These are phyloP conservation scores for Hypoxylon sp. DNA, from an alignment of 2,329 filamentous ascomycete genomes.

Conservation along the genomic window DNA sequence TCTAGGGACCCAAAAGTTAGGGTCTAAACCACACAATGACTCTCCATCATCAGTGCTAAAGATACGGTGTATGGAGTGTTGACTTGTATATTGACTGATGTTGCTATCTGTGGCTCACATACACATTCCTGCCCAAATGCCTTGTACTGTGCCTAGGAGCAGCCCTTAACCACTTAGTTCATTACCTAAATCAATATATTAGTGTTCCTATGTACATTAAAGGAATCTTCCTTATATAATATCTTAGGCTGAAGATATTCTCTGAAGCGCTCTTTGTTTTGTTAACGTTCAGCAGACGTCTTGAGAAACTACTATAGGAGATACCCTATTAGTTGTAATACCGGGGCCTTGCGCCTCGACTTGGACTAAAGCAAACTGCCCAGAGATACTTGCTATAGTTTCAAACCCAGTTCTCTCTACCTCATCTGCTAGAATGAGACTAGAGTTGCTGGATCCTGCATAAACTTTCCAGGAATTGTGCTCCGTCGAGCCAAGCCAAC, in stretches of 20 bases:
- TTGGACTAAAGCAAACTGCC: constrained; percentile 22
- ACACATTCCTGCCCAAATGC: no score
- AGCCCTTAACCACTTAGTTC: no score
- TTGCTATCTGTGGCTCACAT: no score
- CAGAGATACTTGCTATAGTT: constrained; percentile 33
- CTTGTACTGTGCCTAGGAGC: no score
- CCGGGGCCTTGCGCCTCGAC: constrained; percentile 32
- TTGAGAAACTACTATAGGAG: constrained; percentile 21
- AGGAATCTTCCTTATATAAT: no score
- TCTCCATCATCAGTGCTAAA: no score
- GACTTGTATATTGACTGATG: no score
- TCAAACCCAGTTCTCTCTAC: constrained; percentile 41
- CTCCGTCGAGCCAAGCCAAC: constrained; percentile 58
- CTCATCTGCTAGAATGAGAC: constrained; percentile 24
- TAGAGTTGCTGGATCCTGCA: constrained; percentile 28
- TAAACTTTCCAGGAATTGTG: constrained; percentile 56
- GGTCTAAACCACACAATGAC: no score
- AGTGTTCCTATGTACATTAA: no score
- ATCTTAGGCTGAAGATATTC: neutral
- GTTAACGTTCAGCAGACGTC: constrained; percentile 13
- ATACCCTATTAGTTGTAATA: constrained; percentile 13
- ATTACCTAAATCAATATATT: no score
- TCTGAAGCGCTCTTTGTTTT: neutral
- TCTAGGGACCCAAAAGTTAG: no score
- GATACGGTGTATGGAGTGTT: no score